These are phyloP conservation scores for Neurospora sp. DNA, from an alignment of 495 filamentous ascomycete species.

Conservation along the genomic window DNA sequence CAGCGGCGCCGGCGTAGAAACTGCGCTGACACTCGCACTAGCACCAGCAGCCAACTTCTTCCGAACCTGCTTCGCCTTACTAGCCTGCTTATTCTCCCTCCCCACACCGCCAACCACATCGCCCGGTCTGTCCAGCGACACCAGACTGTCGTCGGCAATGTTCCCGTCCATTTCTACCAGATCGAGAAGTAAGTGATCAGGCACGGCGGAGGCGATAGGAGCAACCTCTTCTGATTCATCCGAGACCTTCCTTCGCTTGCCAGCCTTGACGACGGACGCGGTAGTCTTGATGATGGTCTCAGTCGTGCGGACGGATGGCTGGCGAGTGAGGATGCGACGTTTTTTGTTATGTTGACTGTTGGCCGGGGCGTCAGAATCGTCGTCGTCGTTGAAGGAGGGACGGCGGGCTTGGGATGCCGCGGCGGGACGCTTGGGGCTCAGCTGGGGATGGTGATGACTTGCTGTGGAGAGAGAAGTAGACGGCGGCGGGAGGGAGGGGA, in stretches of 20 bases:
- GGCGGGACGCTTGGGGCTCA: neutral
- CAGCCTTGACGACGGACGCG: neutral
- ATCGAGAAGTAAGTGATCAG: neutral
- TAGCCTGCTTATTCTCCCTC: neutral
- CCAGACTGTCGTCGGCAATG: neutral
- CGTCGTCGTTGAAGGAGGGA: neutral
- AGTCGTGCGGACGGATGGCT: neutral
- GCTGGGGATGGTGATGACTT: neutral
- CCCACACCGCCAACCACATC: neutral
- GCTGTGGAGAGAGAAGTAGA: neutral
- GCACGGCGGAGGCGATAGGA: neutral
- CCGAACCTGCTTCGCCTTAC: neutral
- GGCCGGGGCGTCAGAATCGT: neutral
- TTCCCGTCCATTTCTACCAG: neutral
- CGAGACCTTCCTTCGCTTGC: neutral
- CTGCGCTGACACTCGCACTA: neutral
- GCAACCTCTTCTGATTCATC: no score
- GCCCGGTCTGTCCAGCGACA: neutral
- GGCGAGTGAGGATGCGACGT: neutral
- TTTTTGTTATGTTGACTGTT: neutral
- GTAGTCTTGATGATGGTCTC: neutral
- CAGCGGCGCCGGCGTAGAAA: neutral
- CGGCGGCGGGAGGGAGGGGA: neutral
- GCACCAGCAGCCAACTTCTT: neutral
- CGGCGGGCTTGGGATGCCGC: neutral